These are phyloP conservation scores for Abrus pulchellus DNA, from an alignment of 306 rosid species.

Conservation along the genomic window DNA sequence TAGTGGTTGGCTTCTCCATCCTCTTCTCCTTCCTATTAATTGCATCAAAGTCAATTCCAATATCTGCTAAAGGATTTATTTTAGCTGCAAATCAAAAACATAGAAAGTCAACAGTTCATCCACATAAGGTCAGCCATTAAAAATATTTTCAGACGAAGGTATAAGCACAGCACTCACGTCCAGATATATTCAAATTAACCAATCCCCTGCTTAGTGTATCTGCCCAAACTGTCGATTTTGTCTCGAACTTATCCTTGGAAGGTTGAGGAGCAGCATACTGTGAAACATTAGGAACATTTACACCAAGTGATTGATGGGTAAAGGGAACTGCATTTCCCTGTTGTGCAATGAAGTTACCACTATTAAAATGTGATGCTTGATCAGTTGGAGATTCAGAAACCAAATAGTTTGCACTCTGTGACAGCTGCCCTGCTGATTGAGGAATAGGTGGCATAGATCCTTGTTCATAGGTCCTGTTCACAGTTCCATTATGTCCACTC, in stretches of 20 bases:
- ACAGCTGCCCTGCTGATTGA: slow-evolving; percentile 54
- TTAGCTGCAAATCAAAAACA: slow-evolving; percentile 70
- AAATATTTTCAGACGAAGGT: slow-evolving; percentile 17
- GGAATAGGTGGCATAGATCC: slow-evolving; percentile 54
- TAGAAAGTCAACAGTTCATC: slow-evolving; percentile 7
- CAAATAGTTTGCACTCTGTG: slow-evolving; percentile 57
- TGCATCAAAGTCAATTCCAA: slow-evolving; percentile 90
- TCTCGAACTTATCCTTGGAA: slow-evolving; percentile 74
- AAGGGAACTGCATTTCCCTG: slow-evolving; percentile 50
- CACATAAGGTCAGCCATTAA: background rate
- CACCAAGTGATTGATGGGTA: slow-evolving; percentile 49
- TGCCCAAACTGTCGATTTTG: slow-evolving; percentile 90
- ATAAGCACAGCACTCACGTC: slow-evolving; percentile 65
- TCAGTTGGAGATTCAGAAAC: slow-evolving; percentile 53
- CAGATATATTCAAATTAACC: slow-evolving; percentile 90
- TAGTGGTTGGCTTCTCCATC: slow-evolving; percentile 78
- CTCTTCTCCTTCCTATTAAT: slow-evolving; percentile 90
- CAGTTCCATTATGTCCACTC: background rate
- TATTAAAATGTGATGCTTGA: slow-evolving; percentile 53
- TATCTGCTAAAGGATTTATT: slow-evolving; percentile 78
- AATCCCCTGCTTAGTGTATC: slow-evolving; percentile 92
- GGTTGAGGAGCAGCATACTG: slow-evolving; percentile 56
- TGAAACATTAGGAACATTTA: slow-evolving; percentile 50
- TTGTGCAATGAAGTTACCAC: slow-evolving; percentile 58
- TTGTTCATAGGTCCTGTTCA: slow-evolving; percentile 32